These are phyloP conservation scores for Phialocephala sp. DNA, from an alignment of 2,329 filamentous ascomycete genomes.

Conservation along the genomic window DNA sequence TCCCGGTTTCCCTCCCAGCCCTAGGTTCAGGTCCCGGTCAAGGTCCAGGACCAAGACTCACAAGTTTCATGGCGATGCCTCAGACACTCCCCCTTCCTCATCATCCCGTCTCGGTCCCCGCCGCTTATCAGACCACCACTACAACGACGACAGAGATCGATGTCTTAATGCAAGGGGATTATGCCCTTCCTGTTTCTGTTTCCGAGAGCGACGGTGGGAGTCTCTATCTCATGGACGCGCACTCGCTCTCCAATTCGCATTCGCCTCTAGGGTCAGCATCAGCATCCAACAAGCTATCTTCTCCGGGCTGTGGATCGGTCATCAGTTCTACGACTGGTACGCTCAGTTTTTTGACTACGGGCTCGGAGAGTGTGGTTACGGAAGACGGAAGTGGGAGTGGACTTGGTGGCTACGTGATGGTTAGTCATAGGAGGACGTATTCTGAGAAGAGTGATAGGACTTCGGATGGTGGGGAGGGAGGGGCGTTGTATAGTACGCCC, in stretches of 20 bases:
- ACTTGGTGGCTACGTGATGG: conserved; percentile 10
- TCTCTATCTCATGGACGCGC: background rate
- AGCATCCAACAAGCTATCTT: background rate
- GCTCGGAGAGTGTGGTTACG: conserved; percentile 13
- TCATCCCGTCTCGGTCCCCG: background rate
- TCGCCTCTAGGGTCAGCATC: background rate
- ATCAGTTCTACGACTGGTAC: background rate
- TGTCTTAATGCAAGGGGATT: background rate
- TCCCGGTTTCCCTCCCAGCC: background rate
- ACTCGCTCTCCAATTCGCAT: background rate
- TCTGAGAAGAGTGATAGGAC: conserved; percentile 12
- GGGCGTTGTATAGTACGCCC: background rate
- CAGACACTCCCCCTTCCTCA: background rate
- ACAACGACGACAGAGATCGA: conserved; percentile 4
- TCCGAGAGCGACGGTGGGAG: background rate
- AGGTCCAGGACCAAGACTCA: background rate
- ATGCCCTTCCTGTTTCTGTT: background rate
- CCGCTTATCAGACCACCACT: background rate
- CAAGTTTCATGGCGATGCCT: background rate
- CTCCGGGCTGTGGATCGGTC: no score
- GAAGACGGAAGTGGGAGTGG: conserved; percentile 16
- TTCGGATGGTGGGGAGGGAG: background rate
- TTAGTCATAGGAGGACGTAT: conserved; percentile 18
- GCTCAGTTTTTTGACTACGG: background rate
- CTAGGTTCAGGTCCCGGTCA: background rate